These are phyloP conservation scores for Rhododendron kiyosumense DNA, from an alignment of 148 eudicot species.

Conservation along the genomic window DNA sequence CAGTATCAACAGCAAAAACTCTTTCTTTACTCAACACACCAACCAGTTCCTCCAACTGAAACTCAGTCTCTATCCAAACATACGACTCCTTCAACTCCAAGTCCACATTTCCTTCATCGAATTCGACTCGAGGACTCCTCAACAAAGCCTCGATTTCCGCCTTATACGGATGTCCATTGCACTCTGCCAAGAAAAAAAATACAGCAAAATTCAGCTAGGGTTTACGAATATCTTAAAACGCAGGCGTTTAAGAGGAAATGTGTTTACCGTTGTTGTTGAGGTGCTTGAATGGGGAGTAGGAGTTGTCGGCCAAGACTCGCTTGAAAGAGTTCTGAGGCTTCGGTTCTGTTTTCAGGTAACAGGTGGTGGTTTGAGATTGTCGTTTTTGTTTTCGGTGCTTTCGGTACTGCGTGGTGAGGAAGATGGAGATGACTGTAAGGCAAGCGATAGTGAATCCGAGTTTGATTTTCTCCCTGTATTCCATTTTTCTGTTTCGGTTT, in stretches of 20 bases:
- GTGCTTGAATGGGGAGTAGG: slow-evolving; percentile 75
- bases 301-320: slow-evolving; percentile 78
- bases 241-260: background rate
- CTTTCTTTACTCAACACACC: slow-evolving; percentile 59
- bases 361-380: slow-evolving; percentile 19
- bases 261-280: slow-evolving; percentile 39
- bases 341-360: slow-evolving; percentile 54
- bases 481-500: slow-evolving; percentile 25
- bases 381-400: slow-evolving; percentile 26
- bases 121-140: slow-evolving; percentile 37
- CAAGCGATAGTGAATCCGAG: slow-evolving; percentile 36
- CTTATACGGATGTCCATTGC: slow-evolving; percentile 62
- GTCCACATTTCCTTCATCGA: slow-evolving; percentile 25
- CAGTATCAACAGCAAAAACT: slow-evolving; percentile 86
- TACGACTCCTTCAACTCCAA: slow-evolving; percentile 37
- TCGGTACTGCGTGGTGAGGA: slow-evolving; percentile 23
- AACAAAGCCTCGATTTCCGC: slow-evolving; percentile 46
- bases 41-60: slow-evolving; percentile 54
- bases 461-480: slow-evolving; percentile 23
- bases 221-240: background rate
- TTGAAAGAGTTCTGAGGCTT: slow-evolving; percentile 72
- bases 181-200: slow-evolving; percentile 25
- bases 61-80: slow-evolving; percentile 77
- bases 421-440: slow-evolving; percentile 28
- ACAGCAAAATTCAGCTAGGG: slow-evolving; percentile 3